Base-by-base conservation (phyloP, 306 rosid species). In the Alnus rubra region DNA sequence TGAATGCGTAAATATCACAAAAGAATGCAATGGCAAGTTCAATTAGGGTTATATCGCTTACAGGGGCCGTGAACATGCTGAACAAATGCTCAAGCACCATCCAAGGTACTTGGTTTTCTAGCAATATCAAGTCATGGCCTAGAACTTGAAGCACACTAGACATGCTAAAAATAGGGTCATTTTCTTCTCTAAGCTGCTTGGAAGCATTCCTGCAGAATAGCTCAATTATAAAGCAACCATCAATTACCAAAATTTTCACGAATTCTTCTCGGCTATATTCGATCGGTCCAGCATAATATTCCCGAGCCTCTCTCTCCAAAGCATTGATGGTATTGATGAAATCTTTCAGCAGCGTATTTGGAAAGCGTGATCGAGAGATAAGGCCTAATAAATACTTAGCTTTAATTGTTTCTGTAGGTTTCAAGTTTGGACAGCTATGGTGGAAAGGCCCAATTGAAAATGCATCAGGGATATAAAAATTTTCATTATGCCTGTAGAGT, bases 61-160 rank as follows among this genome's bases (percentile, higher is more conserved):
- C 0, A 15, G 58, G 5, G 2, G 0, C 11, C 5, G 1, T 0
- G 55, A 2, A 1, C n/a, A 6, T 7, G n/a, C 2, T 1, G 60
- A 60, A 71, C 13, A 84, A n/a, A 31, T 1, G 2, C 13, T 76
- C 12, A 13, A 79, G 78, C 11, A 79, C 81, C 73, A 75, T 35
- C 87, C 87, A 84, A 44, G 87, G 87, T 1, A 83, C 11, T n/a
- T 83, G 83, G 76, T 75, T 83, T 30, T 83, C 72, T 15, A 79
- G 62, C 44, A 74, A 58, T 35, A 74, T 8, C 52, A 79, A 50
- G 31, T 83, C 83, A 30, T 69, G 81, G 7, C 8, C 45, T 42
- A 42, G 45, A 42, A 42, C 5, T 42, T 42, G 0, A 6, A 0
- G 5, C 45, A 42, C 5, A 42, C 8, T 4, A 0, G 45, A 42